A percentile compares a stretch with the other conserved stretches of the same genome.
Conservation (phyloP, 805 yeast species). For the Hanseniaspora osmophila region DNA sequence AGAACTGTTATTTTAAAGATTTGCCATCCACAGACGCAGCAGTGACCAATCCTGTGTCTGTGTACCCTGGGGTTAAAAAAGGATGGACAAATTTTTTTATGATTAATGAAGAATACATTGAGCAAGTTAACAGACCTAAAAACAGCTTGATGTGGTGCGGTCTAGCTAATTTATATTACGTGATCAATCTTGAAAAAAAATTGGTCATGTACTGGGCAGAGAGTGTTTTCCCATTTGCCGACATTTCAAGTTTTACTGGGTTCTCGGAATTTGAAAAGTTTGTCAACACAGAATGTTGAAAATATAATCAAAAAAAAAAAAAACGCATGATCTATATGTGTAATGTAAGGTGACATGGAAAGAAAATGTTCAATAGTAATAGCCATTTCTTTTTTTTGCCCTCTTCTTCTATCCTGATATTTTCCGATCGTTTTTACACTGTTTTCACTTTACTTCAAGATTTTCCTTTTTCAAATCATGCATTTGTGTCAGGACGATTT, state of each 20-base stretch:
- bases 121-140: slow-evolving; percentile 14
- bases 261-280: slow-evolving; percentile 9
- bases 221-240: slow-evolving; percentile 25
- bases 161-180: slow-evolving; percentile 26
- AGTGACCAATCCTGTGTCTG: slow-evolving; percentile 8
- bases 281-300: slow-evolving; percentile 1
- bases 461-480: no score
- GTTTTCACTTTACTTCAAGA: no score
- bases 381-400: no score
- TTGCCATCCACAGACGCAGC: slow-evolving; percentile 9
- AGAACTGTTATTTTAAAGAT: not conserved
- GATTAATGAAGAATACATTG: slow-evolving; percentile 12
- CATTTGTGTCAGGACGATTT: no score
- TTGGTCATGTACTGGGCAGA: slow-evolving; percentile 26
- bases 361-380: no score
- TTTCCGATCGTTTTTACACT: no score
- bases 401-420: no score
- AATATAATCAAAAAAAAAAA: no score
- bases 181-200: slow-evolving; percentile 26
- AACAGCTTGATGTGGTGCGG: slow-evolving; percentile 29
- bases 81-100: slow-evolving; percentile 19
- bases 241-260: slow-evolving; percentile 8
- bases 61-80: slow-evolving; percentile 9
- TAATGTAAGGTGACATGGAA: no score
- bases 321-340: no score